Conservation (phyloP, 2,329 filamentous ascomycete species). For the Paramyrothecium sp. region DNA sequence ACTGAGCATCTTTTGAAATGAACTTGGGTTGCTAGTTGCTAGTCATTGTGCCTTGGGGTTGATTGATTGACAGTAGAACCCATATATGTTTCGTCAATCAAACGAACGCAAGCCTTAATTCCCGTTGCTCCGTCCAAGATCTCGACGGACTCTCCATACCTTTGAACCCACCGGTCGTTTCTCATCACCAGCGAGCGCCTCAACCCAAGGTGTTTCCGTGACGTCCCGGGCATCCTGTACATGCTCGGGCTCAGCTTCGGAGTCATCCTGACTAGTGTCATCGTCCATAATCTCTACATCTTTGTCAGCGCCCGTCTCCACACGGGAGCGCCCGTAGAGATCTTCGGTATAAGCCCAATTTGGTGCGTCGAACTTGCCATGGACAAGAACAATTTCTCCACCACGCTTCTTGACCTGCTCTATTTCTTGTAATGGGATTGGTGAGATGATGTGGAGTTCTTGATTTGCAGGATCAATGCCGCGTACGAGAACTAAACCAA, state of each 20-base stretch:
- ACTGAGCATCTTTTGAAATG: no score
- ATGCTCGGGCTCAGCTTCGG: slow-evolving; percentile 24
- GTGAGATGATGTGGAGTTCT: slow-evolving; percentile 64
- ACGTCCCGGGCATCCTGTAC: slow-evolving; percentile 15
- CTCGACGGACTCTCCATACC: slow-evolving; percentile 63
- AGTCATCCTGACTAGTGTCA: slow-evolving; percentile 31
- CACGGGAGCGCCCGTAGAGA: slow-evolving; percentile 38
- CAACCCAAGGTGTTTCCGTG: slow-evolving; percentile 55
- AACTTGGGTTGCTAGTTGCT: no score
- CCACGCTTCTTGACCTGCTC: slow-evolving; percentile 37
- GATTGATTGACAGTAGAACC: no score
- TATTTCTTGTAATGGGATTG: slow-evolving; percentile 43
- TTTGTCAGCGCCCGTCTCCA: slow-evolving; percentile 24
- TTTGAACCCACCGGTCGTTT: slow-evolving; percentile 56
- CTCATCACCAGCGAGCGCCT: slow-evolving; percentile 53
- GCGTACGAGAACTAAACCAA: slow-evolving; percentile 69
- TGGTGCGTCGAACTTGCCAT: slow-evolving; percentile 67
- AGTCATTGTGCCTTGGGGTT: no score
- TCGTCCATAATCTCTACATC: slow-evolving; percentile 31
- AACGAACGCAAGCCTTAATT: slow-evolving; percentile 13
- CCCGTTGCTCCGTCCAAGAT: slow-evolving; percentile 47
- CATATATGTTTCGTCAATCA: neutral
- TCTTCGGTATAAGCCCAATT: slow-evolving; percentile 71
- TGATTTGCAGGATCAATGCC: slow-evolving; percentile 58
- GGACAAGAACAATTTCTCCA: slow-evolving; percentile 58